Base-by-base conservation (phyloP, 2,329 filamentous ascomycete genomes). In the Pseudodiploospora longispora region DNA sequence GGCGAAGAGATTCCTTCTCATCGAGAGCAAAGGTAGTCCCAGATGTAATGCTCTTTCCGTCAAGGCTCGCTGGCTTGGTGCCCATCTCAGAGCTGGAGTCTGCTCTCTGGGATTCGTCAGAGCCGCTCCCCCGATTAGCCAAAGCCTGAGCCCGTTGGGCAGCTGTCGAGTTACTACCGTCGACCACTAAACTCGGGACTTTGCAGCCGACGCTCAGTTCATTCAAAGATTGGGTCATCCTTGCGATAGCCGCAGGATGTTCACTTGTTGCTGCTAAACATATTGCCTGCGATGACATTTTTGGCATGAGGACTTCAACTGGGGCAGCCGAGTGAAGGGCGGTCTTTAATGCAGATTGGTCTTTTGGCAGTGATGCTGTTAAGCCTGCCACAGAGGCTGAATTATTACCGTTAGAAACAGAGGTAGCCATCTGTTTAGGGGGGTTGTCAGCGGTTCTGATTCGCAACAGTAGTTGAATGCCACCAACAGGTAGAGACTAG, bases 1-100 rank as follows among this genome's bases (percentile, higher is more conserved):
- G 91, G 9, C 90, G 83, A 43, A 96, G 74, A 5, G 90, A 96
- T 61, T 96, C 91, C 62, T 96, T 96, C 65, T 97, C 91, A 57
- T 97, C 91, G 59, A 96, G 72, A n/a, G 87, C 89, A 66, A 95
- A 96, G 0, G 91, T 96, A 4, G 88, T 95, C 10, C 87, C 88
- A 28, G 91, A 97, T 4, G 88, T 88, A 55, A 94, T 87, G 62
- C 90, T 96, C 68, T 96, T 96, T 40, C 87, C 89, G 61, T 96
- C 91, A 35, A 95, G 74, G 59, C 89, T 96, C 32, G 87, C 85
- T 41, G 87, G 87, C 65, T 96, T 96, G 3, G 83, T 89, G 34
- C 73, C 79, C 29, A 82, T 65, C 44, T 83, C 80, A 3, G 79
- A 83, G 53, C 67, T 76, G 3, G 79, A 83, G 58, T 83, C 80